Evolutionary conservation across 73 alveolate genomes (phyloP).

Genomic region (Paramecium sonneborni): DNA sequence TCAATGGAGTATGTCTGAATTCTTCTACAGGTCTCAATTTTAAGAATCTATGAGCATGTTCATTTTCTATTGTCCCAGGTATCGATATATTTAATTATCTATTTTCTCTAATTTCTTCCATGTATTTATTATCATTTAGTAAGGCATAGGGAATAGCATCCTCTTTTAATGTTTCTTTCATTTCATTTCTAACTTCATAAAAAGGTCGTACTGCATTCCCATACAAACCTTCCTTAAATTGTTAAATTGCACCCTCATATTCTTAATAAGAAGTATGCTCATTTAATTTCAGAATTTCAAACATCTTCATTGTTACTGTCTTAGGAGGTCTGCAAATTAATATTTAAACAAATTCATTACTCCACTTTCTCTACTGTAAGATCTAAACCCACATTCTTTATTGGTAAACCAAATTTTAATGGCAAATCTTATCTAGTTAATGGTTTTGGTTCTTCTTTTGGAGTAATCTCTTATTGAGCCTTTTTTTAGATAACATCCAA

Average conservation of each 20-base stretch:
- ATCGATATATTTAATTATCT: constrained; percentile 69
- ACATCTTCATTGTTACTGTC: constrained; percentile 71
- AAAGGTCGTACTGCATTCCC: constrained; percentile 65
- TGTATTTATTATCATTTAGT: constrained; percentile 65
- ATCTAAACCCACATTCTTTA: constrained; percentile 72
- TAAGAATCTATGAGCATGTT: constrained; percentile 82
- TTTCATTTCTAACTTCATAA: constrained; percentile 43
- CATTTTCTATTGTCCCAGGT: constrained; percentile 88
- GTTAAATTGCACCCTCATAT: constrained; percentile 68
- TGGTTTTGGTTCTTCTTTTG: background rate
- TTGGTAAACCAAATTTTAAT: constrained; percentile 61
- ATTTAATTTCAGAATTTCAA: constrained; percentile 68
- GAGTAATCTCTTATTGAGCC: constrained; percentile 7
- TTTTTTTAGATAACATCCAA: constrained; percentile 3
- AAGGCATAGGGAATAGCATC: constrained; percentile 78
- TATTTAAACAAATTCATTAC: constrained; percentile 42
- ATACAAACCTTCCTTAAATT: constrained; percentile 78
- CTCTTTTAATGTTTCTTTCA: constrained; percentile 75
- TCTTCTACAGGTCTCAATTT: constrained; percentile 84
- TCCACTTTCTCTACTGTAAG: constrained; percentile 69
- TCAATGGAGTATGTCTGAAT: constrained; percentile 86
- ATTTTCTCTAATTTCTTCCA: constrained; percentile 69
- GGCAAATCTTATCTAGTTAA: background rate
- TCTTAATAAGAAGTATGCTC: constrained; percentile 75
- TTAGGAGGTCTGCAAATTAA: constrained; percentile 48